Conservation (phyloP, 352 stramenopile species). For the Phytophthora podocarpi region DNA sequence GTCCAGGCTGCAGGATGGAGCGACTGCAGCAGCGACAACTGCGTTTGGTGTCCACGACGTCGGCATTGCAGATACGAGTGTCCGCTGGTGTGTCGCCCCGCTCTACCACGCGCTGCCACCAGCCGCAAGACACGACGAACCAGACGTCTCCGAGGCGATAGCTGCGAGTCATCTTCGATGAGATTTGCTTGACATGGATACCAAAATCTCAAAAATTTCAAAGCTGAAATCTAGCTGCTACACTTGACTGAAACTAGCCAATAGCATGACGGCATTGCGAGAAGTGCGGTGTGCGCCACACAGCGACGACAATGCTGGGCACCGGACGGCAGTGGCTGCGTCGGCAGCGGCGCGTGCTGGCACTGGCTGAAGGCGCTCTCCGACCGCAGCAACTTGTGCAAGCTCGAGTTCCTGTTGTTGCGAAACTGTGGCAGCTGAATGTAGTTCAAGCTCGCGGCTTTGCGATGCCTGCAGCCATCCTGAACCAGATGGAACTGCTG, state of each 20-base stretch:
- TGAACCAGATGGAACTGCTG: conserved; percentile 74
- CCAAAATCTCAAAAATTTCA: neutral
- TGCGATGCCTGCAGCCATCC: conserved; percentile 75
- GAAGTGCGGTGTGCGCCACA: conserved; percentile 10
- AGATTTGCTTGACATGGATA: conserved; percentile 13
- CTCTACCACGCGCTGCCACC: conserved; percentile 53
- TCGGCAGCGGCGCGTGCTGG: conserved; percentile 19
- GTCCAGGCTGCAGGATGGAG: conserved; percentile 48
- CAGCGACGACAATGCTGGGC: conserved; percentile 17
- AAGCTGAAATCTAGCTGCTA: too few species aligned
- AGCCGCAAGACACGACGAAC: conserved; percentile 59
- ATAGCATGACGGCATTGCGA: neutral
- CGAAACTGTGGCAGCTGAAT: conserved; percentile 5
- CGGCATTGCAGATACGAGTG: conserved; percentile 40
- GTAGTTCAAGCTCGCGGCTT: conserved; percentile 44
- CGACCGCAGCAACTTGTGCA: neutral
- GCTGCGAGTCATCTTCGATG: conserved; percentile 21
- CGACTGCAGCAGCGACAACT: conserved; percentile 53
- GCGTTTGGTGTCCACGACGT: conserved; percentile 50
- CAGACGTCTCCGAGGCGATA: conserved; percentile 56
- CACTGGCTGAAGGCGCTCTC: conserved; percentile 5
- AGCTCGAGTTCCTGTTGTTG: neutral
- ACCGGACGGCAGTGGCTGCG: conserved; percentile 32
- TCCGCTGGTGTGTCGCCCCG: conserved; percentile 13
- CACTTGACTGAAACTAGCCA: too few species aligned